Conservation (phyloP, 495 filamentous ascomycete genomes). For the Penicillium daleae region DNA sequence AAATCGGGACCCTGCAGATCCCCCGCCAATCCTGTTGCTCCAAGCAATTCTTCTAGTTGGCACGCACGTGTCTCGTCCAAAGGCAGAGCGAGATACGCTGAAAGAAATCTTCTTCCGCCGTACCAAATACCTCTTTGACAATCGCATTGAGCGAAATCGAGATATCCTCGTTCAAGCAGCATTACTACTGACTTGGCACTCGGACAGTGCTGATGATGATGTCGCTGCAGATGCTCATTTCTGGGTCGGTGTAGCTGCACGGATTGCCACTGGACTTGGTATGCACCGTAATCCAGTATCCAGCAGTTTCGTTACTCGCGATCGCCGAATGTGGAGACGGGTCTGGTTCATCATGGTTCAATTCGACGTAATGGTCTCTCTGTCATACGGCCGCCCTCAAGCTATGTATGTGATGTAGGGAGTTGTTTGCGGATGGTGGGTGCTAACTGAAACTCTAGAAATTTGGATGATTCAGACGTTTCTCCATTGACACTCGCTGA, state of each 20-base stretch:
- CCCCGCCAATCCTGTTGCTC: constrained; percentile 49
- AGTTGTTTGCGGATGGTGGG: not conserved
- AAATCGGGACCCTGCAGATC: constrained; percentile 48
- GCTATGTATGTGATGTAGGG: constrained; percentile 42
- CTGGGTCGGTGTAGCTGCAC: constrained; percentile 52
- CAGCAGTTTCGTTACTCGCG: constrained; percentile 45
- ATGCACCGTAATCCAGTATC: constrained; percentile 54
- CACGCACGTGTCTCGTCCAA: constrained; percentile 45
- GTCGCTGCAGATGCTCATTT: constrained; percentile 54
- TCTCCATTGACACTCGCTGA: constrained; percentile 47
- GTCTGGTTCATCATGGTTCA: constrained; percentile 54
- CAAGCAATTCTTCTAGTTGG: constrained; percentile 53
- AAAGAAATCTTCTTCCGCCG: constrained; percentile 55
- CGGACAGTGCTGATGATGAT: constrained; percentile 52
- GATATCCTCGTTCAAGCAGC: constrained; percentile 53
- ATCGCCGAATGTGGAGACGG: constrained; percentile 52
- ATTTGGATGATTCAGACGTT: constrained; percentile 54
- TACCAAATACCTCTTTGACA: constrained; percentile 52
- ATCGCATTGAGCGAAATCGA: constrained; percentile 54
- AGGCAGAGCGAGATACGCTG: constrained; percentile 46
- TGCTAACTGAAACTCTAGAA: constrained; percentile 30
- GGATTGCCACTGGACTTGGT: constrained; percentile 53
- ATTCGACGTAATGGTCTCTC: constrained; percentile 52
- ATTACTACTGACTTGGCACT: constrained; percentile 53
- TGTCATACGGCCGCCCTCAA: constrained; percentile 55